Base-by-base conservation (phyloP, 2,329 filamentous ascomycete species). In the Pestalotiopsis fici region DNA sequence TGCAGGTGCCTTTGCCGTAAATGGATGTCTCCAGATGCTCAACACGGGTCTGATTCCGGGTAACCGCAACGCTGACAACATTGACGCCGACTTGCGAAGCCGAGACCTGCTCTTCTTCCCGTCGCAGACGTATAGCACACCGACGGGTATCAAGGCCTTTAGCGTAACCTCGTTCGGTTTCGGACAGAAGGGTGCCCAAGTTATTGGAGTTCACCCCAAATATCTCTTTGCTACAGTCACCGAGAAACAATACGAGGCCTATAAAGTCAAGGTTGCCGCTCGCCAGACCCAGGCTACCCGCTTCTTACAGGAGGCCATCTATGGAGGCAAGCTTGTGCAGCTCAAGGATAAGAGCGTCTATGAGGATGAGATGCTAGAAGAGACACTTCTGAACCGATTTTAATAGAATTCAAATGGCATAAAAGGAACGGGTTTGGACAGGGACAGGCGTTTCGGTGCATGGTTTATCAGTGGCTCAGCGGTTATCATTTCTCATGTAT, bases 51-150 rank as follows among this genome's bases (percentile, higher is more conserved):
- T 99, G 59, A 95, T 99, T 25, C 96, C 96, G 12, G 96, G 96
- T 68, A 99, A 99, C 85, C 92, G 95, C 76, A 99, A 99, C 75
- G 96, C 96, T 64, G 96, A 99, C 85, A 99, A 99, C 74, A 90
- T 99, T 66, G 77, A 78, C 77, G 75, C 64, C 9, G 50, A 37
- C 21, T 54, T 65, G n/a, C 28, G 47, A 35, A 27, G 21, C 54
- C 31, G 50, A 1, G 64, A 64, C 43, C 62, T 59, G 9, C 64
- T 65, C 18, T 43, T 65, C 50, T 65, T 39, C 64, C 64, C 64
- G 12, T 59, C 50, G 23, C 50, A 59, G 50, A 65, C 64, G 15
- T 39, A 39, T 35, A n/a, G 31, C 28, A 18, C 15, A 18, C 50
- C 50, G 37, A 31, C 62, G 13, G 62, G 62, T 23, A 35, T 56